phyloP scores from a whole-genome alignment of 306 rosid genomes.

The Prunus davidiana region DNA sequence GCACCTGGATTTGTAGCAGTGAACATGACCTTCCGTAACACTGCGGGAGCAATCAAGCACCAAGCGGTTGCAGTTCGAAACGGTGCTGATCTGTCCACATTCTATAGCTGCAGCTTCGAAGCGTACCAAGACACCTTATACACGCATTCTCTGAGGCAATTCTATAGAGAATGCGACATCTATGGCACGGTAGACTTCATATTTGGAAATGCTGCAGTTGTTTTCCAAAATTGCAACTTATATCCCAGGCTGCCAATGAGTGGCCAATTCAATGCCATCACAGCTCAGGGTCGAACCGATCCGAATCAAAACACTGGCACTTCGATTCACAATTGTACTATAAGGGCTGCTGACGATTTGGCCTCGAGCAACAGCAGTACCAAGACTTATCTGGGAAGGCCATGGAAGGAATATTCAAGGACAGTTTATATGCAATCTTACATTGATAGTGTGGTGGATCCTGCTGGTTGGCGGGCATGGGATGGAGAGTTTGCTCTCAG shows the following conservation, averaged over 20 bases:
- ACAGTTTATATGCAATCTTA: slow-evolving; percentile 67
- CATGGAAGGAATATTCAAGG: slow-evolving; percentile 83
- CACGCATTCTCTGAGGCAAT: slow-evolving; percentile 67
- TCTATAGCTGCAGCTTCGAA: slow-evolving; percentile 81
- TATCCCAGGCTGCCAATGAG: slow-evolving; percentile 78
- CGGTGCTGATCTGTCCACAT: slow-evolving; percentile 64
- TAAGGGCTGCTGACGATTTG: slow-evolving; percentile 57
- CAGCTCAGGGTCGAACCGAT: slow-evolving; percentile 83
- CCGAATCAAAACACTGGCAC: slow-evolving; percentile 83
- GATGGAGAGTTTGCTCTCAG: slow-evolving; percentile 67
- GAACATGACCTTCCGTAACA: slow-evolving; percentile 70
- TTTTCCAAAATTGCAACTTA: slow-evolving; percentile 75
- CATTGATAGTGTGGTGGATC: slow-evolving; percentile 45
- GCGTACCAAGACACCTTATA: slow-evolving; percentile 85
- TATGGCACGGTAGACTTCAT: slow-evolving; percentile 90
- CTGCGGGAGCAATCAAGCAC: slow-evolving; percentile 75
- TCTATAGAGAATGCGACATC: slow-evolving; percentile 79
- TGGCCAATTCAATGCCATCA: slow-evolving; percentile 86
- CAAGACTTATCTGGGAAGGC: slow-evolving; percentile 71
- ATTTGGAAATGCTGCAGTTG: slow-evolving; percentile 89
- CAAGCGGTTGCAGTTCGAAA: slow-evolving; percentile 78
- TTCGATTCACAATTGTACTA: slow-evolving; percentile 65
- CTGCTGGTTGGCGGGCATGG: slow-evolving; percentile 79
- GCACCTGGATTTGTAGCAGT: slow-evolving; percentile 64
- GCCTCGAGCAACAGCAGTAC: slow-evolving; percentile 16